Evolutionary conservation across 352 stramenopile genomes (phyloP), one percentile per base, ranked within the genome.

Genomic region (Globisporangium cederbergense): DNA sequence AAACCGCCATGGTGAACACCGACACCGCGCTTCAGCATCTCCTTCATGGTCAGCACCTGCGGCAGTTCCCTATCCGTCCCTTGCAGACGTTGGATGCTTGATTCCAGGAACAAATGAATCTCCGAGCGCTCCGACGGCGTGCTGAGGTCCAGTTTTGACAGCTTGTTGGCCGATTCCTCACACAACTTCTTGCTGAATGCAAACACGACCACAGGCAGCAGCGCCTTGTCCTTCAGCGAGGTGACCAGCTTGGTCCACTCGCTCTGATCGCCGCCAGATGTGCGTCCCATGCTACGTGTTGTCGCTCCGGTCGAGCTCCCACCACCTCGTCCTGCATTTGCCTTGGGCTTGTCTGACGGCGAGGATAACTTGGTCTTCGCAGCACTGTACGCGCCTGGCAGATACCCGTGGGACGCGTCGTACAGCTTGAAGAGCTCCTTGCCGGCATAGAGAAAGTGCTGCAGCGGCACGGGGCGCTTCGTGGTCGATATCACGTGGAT

Each of bases 401-500:
- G 64, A 64, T 88, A 91, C 32, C 75, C 77, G 40, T 61, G 87
- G 3, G 68, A 66, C 1, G 76, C 77, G 62, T 89, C 79, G 51
- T 77, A 87, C 16, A 92, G 56, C 60, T 95, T 97, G 67, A 98
- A 93, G 30, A 98, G 77, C 60, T 98, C 96, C 28, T 98, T 91
- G 20, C 90, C 95, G 25, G 93, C 91, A 68, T 97, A 99, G 9
- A 99, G 67, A 75, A 98, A 92, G 64, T 99, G 97, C 59, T 97
- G 88, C 9, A 99, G 81, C 8, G 98, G 98, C 30, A 99, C 96
- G 2, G 97, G 97, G 4, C 97, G 91, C 71, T 99, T 98, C 60
- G 95, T 83, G 4, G 98, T 99, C 30, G 89, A 95, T 62, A 99
- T 98, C 3, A 99, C 97, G 74, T 99, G 95, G 62, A 99, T 98